A percentile compares a stretch with the other conserved stretches of the same genome.
phyloP scores from a whole-genome alignment of 1,139 yeast species.

The Blastobotrys raffinosifermentans region DNA sequence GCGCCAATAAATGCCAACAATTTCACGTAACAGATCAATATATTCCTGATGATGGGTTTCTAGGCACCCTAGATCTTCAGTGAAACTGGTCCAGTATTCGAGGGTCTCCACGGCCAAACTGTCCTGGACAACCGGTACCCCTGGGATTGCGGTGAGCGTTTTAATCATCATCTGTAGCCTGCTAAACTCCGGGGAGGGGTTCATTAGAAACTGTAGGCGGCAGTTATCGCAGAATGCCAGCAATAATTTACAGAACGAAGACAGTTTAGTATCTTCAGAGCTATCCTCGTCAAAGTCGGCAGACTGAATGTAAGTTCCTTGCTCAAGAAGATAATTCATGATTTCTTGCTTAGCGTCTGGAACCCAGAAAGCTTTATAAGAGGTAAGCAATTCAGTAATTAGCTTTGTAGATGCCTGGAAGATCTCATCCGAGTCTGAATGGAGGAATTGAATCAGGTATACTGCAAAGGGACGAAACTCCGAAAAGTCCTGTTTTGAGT shows the following conservation, averaged over 20 bases:
- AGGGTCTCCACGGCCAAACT: conserved; percentile 57
- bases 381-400: conserved; percentile 13
- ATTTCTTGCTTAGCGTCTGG: conserved; percentile 12
- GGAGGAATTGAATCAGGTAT: conserved; percentile 32
- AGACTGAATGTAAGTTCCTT: conserved; percentile 5
- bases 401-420: conserved; percentile 21
- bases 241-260: conserved; percentile 5
- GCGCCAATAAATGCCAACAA: conserved; percentile 56
- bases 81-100: conserved; percentile 74
- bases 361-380: conserved; percentile 16
- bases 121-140: conserved; percentile 63
- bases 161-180: conserved; percentile 35
- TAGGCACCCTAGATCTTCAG: conserved; percentile 55
- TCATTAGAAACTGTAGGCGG: conserved; percentile 2
- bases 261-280: conserved; percentile 5
- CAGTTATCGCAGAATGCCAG: conserved; percentile 10
- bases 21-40: conserved; percentile 39
- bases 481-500: conserved; percentile 28
- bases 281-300: neutral
- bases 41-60: conserved; percentile 35
- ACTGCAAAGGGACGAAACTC: conserved; percentile 31
- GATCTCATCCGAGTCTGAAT: conserved; percentile 33
- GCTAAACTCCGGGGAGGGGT: conserved; percentile 11
- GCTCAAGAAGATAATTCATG: conserved; percentile 10
- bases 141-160: conserved; percentile 54